A percentile compares a stretch with the other conserved stretches of the same genome.
phyloP scores from a whole-genome alignment of 163 green algal species.

The Scenedesmus sp. region DNA sequence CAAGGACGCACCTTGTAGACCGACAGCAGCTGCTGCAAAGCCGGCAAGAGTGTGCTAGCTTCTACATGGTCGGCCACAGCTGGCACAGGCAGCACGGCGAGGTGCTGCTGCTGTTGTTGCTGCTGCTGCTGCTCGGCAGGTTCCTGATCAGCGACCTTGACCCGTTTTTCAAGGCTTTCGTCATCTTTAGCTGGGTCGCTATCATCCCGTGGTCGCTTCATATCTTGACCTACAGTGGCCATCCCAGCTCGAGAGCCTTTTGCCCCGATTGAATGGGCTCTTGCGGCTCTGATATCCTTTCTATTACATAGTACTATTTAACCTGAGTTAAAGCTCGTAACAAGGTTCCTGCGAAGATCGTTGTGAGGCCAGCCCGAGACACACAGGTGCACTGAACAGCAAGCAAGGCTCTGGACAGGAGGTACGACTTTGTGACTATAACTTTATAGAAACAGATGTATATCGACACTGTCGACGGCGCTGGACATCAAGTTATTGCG shows the following conservation, averaged over 20 bases:
- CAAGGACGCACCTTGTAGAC: slow-evolving; percentile 38
- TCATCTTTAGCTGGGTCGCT: background rate
- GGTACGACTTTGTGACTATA: too few relatives aligned
- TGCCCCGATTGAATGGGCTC: background rate
- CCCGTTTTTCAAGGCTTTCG: background rate
- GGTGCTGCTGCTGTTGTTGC: background rate
- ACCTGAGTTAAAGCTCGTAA: too few relatives aligned
- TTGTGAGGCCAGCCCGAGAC: background rate
- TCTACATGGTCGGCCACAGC: background rate
- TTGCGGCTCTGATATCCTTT: background rate
- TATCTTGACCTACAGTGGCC: background rate
- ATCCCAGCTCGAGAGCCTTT: background rate
- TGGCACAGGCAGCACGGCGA: background rate
- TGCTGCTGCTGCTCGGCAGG: background rate
- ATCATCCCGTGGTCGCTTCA: background rate
- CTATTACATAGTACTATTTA: background rate
- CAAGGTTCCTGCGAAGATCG: background rate
- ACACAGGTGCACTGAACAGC: background rate
- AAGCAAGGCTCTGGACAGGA: background rate
- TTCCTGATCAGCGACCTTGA: background rate
- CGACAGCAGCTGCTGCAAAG: slow-evolving; percentile 37
- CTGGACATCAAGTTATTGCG: background rate
- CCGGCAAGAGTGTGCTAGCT: background rate
- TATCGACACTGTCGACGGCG: background rate
- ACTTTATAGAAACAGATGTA: background rate